Evolutionary conservation across 352 stramenopile species (phyloP).

Genomic region (Globisporangium viniferum): DNA sequence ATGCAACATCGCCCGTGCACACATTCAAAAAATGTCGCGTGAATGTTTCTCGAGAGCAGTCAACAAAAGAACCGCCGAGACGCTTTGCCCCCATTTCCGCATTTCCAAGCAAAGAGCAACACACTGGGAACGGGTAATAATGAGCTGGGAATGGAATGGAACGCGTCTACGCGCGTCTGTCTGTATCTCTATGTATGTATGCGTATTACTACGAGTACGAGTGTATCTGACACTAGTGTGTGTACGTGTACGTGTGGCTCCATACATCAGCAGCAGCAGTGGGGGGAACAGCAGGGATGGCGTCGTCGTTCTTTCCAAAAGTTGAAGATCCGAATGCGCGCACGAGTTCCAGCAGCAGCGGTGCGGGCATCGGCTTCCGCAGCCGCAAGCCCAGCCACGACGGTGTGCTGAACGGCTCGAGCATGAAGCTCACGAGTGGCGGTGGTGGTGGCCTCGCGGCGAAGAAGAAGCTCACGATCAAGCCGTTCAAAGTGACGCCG

Average conservation of each 20-base stretch:
- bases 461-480: conserved; percentile 86
- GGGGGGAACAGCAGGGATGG: conserved; percentile 2
- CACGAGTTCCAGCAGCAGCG: neutral
- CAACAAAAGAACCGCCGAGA: neutral
- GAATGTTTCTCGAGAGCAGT: neutral
- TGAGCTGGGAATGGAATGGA: too few relatives aligned
- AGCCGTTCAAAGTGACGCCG: conserved; percentile 77
- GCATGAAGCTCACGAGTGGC: conserved; percentile 11
- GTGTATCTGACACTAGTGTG: neutral
- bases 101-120: conserved; percentile 2
- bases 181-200: too few relatives aligned
- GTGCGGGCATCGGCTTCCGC: conserved; percentile 12
- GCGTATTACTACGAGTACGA: too few relatives aligned
- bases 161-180: too few relatives aligned
- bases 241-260: neutral
- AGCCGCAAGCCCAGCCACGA: conserved; percentile 15
- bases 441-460: conserved; percentile 1
- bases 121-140: neutral
- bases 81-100: neutral
- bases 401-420: conserved; percentile 15
- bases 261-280: neutral
- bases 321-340: conserved; percentile 14
- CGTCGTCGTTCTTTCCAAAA: conserved; percentile 18
- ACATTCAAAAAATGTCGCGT: neutral
- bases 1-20: neutral